phyloP scores from a whole-genome alignment of 2,329 filamentous ascomycete genomes.

The Trichophyton benhamiae region DNA sequence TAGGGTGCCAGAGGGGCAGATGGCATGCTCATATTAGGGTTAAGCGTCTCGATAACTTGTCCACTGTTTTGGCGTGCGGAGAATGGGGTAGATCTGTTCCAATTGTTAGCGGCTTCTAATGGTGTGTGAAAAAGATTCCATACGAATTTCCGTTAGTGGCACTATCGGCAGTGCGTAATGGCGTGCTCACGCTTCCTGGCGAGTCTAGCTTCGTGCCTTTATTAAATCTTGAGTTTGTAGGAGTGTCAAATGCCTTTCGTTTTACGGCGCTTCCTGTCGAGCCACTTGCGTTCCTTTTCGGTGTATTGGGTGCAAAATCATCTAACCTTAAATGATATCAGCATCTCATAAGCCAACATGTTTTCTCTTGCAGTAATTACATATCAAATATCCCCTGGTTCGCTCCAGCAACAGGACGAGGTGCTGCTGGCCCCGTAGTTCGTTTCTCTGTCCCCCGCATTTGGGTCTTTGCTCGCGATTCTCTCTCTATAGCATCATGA shows the following conservation, averaged over 20 bases:
- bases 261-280: constrained; percentile 38
- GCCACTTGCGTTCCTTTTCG: constrained; percentile 23
- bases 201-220: constrained; percentile 35
- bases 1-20: constrained; percentile 61
- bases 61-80: constrained; percentile 65
- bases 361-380: constrained; percentile 29
- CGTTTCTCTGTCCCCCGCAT: constrained; percentile 54
- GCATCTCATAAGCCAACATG: neutral
- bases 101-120: constrained; percentile 12
- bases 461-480: constrained; percentile 54
- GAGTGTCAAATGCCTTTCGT: constrained; percentile 41
- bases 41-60: constrained; percentile 71
- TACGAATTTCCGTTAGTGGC: constrained; percentile 29
- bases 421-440: constrained; percentile 43
- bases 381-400: constrained; percentile 68
- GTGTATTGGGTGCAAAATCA: constrained; percentile 55
- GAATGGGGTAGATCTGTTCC: constrained; percentile 47
- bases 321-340: constrained; percentile 42
- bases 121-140: neutral
- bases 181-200: constrained; percentile 34
- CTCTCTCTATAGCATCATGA: constrained; percentile 70
- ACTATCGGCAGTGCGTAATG: constrained; percentile 9
- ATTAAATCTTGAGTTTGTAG: constrained; percentile 30
- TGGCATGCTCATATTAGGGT: constrained; percentile 55
- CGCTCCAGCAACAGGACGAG: constrained; percentile 43